These are phyloP conservation scores for Globisporangium barbulae DNA, from an alignment of 352 stramenopile genomes.

Conservation along the genomic window DNA sequence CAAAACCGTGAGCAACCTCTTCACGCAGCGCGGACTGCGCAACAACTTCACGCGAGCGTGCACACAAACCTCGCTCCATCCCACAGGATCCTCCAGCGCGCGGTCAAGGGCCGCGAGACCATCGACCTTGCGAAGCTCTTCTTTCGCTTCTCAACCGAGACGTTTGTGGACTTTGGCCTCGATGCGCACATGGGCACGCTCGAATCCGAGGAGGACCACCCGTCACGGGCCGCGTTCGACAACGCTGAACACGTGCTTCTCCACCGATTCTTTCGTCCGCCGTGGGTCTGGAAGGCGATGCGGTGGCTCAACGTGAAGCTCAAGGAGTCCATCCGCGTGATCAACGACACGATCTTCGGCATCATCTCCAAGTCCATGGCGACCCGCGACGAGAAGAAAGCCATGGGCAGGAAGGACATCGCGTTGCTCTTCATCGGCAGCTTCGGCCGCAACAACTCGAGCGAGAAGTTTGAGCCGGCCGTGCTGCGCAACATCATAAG, in stretches of 20 bases:
- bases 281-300: constrained; percentile 39
- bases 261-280: constrained; percentile 32
- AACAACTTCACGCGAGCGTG: constrained; percentile 26
- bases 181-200: constrained; percentile 22
- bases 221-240: constrained; percentile 39
- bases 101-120: background rate
- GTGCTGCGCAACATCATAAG: constrained; percentile 44
- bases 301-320: constrained; percentile 33
- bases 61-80: constrained; percentile 21
- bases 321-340: constrained; percentile 25
- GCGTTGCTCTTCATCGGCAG: constrained; percentile 48
- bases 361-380: constrained; percentile 33
- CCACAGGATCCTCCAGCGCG: constrained; percentile 21
- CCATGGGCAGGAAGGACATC: constrained; percentile 21
- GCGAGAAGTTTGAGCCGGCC: constrained; percentile 6
- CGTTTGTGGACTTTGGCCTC: constrained; percentile 47
- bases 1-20: constrained; percentile 29
- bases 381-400: background rate
- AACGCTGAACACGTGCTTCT: constrained; percentile 25
- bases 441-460: constrained; percentile 17
- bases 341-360: constrained; percentile 28
- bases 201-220: constrained; percentile 12
- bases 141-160: constrained; percentile 47
- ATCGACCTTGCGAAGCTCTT: constrained; percentile 40
- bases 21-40: constrained; percentile 26